phyloP scores from a whole-genome alignment of 2,329 filamentous ascomycete genomes.

The Pseudocercospora vitis region DNA sequence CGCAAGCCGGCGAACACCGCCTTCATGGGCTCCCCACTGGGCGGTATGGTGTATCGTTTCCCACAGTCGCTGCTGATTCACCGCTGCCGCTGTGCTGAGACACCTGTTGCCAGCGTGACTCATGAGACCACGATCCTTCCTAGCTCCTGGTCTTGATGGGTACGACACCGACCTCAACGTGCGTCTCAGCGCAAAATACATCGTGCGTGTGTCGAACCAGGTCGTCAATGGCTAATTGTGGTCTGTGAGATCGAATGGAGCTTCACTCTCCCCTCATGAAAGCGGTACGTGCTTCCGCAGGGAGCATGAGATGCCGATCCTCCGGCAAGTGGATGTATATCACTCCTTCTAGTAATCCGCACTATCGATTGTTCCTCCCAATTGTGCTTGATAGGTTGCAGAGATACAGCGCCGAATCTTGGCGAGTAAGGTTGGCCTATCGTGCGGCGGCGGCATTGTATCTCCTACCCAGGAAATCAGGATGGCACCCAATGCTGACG shows the following conservation, averaged over 20 bases:
- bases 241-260: too few species aligned
- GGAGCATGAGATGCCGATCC: too few species aligned
- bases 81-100: neutral
- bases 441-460: conserved; percentile 5
- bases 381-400: neutral
- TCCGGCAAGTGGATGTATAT: too few species aligned
- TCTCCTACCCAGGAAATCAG: neutral
- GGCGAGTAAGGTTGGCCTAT: conserved; percentile 4
- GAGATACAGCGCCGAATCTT: conserved; percentile 4
- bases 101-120: neutral
- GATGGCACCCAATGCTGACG: too few species aligned
- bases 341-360: neutral
- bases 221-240: too few species aligned
- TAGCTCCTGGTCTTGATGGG: too few species aligned
- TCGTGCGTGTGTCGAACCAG: too few species aligned
- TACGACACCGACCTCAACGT: too few species aligned
- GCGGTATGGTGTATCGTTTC: conserved; percentile 25
- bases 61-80: conserved; percentile 6
- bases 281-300: too few species aligned
- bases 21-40: conserved; percentile 22
- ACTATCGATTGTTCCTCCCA: neutral
- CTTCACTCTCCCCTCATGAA: too few species aligned
- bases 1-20: conserved; percentile 21
- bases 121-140: too few species aligned
- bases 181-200: too few species aligned